These are phyloP conservation scores for Colletotrichum sp. DNA, from an alignment of 2,329 filamentous ascomycete species.

Conservation along the genomic window DNA sequence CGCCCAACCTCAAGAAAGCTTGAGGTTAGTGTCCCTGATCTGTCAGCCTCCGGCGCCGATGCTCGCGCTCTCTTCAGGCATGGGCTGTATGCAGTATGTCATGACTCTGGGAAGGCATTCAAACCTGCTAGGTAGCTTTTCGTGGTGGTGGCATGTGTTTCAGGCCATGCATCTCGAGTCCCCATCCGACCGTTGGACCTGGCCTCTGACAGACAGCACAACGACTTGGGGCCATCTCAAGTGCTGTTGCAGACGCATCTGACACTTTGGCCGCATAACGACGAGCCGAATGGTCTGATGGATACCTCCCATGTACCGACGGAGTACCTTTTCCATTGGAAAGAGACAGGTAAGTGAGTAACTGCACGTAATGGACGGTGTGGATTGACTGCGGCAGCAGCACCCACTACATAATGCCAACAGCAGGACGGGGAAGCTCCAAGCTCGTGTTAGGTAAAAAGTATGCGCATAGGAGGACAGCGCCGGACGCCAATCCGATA, in stretches of 20 bases:
- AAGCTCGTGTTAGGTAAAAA: slow-evolving; percentile 3
- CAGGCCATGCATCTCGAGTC: slow-evolving; percentile 11
- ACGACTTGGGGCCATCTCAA: neutral
- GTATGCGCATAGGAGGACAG: neutral
- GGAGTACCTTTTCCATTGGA: neutral
- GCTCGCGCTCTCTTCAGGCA: neutral
- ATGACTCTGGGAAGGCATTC: neutral
- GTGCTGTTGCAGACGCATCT: neutral
- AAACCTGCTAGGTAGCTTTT: neutral
- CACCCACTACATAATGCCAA: neutral
- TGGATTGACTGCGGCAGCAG: neutral
- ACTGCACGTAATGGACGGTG: neutral
- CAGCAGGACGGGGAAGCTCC: neutral
- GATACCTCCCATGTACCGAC: neutral
- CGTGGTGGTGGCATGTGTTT: neutral
- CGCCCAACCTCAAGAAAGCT: neutral
- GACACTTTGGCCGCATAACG: neutral
- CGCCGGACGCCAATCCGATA: neutral
- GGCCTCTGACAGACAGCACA: slow-evolving; percentile 4
- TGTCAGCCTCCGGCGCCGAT: neutral
- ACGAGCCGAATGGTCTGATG: neutral
- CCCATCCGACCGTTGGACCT: slow-evolving; percentile 3
- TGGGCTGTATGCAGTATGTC: neutral
- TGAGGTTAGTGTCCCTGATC: neutral
- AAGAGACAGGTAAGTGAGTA: neutral